A percentile compares a stretch with the other conserved stretches of the same genome.
Evolutionary conservation across 108 stramenopile species (phyloP).

Genomic region (Nitzschia sp.): DNA sequence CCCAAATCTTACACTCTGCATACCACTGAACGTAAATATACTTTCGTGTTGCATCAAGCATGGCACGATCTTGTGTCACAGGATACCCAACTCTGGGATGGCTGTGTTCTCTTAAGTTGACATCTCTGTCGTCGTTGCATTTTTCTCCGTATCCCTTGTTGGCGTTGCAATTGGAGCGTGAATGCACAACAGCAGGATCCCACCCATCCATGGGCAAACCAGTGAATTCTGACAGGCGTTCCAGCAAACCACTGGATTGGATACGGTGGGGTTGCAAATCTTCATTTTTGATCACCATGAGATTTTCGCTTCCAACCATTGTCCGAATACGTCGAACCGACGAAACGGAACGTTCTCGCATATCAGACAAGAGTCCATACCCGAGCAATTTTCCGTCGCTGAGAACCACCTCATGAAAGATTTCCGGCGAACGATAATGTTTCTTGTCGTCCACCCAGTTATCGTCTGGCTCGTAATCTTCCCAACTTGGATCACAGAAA

Average conservation of each 20-base stretch:
- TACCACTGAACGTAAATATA: conserved; percentile 22
- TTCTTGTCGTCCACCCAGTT: background rate
- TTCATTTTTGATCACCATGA: conserved; percentile 24
- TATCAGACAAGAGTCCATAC: background rate
- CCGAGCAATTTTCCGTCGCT: conserved; percentile 12
- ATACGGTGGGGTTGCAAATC: conserved; percentile 19
- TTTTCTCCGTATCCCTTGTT: conserved; percentile 16
- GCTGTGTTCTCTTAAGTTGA: background rate
- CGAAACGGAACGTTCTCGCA: conserved; percentile 2
- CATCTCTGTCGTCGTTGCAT: background rate
- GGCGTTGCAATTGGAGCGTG: conserved; percentile 25
- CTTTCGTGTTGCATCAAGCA: conserved; percentile 21
- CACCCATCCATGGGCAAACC: conserved; percentile 15
- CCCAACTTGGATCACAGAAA: conserved; percentile 13
- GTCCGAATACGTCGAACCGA: background rate
- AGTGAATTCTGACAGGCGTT: conserved; percentile 11
- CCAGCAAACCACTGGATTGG: conserved; percentile 14
- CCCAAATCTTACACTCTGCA: conserved; percentile 30
- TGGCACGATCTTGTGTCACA: conserved; percentile 15
- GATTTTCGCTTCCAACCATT: conserved; percentile 17
- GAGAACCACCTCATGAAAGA: conserved; percentile 29
- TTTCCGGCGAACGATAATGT: conserved; percentile 32
- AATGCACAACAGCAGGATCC: background rate
- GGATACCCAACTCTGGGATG: conserved; percentile 12
- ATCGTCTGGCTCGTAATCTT: conserved; percentile 4